A percentile compares a stretch with the other conserved stretches of the same genome.
Evolutionary conservation across 129 eudicot species (phyloP).

Genomic region (Heracleum sosnowskyi): DNA sequence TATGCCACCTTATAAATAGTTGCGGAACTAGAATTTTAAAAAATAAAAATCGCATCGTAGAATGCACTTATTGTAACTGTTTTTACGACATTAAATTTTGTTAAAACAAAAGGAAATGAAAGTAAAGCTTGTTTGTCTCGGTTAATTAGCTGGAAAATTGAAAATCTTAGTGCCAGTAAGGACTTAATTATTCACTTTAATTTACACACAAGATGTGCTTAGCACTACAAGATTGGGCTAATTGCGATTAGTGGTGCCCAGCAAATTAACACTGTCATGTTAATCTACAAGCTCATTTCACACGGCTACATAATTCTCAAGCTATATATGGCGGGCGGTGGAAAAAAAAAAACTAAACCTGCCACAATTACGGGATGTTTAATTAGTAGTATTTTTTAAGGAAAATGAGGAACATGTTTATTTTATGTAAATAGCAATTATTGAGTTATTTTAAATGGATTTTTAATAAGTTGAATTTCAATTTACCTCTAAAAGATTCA

Average conservation of each 20-base stretch:
- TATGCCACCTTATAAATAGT: too few relatives aligned
- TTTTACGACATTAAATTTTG: too few relatives aligned
- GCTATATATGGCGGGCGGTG: background rate
- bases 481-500: too few relatives aligned
- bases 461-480: too few relatives aligned
- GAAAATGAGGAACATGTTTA: background rate
- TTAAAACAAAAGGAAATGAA: too few relatives aligned
- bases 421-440: too few relatives aligned
- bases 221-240: background rate
- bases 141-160: background rate
- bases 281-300: background rate
- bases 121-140: background rate
- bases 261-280: conserved; percentile 1
- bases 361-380: background rate
- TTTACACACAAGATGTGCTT: background rate
- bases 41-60: too few relatives aligned
- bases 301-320: background rate
- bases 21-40: too few relatives aligned
- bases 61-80: too few relatives aligned
- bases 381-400: background rate
- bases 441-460: too few relatives aligned
- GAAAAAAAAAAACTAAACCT: background rate
- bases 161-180: background rate
- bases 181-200: background rate
- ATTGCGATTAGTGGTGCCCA: background rate